Base-by-base conservation (phyloP, 2,329 filamentous ascomycete species). In the Pseudocercospora ulei region DNA sequence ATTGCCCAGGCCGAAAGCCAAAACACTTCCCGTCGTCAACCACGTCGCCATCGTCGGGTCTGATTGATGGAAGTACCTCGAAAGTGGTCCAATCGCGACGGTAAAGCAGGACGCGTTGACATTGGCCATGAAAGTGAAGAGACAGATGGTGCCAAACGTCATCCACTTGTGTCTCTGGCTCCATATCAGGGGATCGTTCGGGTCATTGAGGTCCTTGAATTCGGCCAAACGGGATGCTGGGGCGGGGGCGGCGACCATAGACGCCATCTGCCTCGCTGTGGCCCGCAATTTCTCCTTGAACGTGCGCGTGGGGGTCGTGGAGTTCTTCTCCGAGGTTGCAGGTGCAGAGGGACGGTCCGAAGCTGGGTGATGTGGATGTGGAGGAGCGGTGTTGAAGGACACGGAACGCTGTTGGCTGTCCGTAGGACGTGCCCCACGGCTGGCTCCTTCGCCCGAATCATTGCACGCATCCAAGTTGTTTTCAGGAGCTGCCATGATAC, bases 101-200 rank as follows among this genome's bases (percentile, higher is more conserved):
- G 60, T 61, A 47, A 63, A 62, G 34, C 61, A 62, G 29, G 56
- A 60, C 12, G 56, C 53, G 41, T 64, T 64, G 35, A 61, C 55
- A 33, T 61, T 62, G 39, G 61, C 59, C 5, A 64, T 55, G 43
- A 64, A 63, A 4, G 59, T 62, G 49, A 62, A 64, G 37, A 57
- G 55, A 44, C 62, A 63, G 30, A 62, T 56, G 6, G 56, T 61
- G 3, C 56, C 41, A 38, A 60, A 63, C 1, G 59, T 62, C 4
- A 39, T 38, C 25, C 43, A 22, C 23, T 54, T 52, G 9, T 39
- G 38, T 17, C 12, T 13, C 3, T 25, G 2, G 6, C 27, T 8
- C 51, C 51, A 54, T 17, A 48, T 48, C 13, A 39, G 40, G 9
- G 51, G 51, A 11, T 54, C 46, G 20, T 54, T 54, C 19, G 48